Percentiles rank a stretch among this genome's conserved stretches.
phyloP scores from a whole-genome alignment of 78 protist species.

The Dictyostelium purpureum region DNA sequence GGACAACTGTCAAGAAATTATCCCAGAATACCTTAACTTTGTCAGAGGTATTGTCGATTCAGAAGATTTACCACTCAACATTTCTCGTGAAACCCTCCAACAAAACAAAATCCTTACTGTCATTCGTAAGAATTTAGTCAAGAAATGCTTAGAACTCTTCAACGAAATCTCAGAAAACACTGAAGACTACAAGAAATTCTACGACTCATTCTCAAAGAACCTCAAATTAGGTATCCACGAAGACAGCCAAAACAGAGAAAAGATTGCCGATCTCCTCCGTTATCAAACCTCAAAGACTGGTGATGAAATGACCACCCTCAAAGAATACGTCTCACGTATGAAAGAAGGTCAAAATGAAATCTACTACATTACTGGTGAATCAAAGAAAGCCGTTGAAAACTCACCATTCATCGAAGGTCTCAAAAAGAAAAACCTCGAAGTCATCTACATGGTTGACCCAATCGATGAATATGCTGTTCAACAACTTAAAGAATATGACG shows the following conservation, averaged over 20 bases:
- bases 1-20: slow-evolving; percentile 99
- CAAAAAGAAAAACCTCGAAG: slow-evolving; percentile 92
- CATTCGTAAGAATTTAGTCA: slow-evolving; percentile 98
- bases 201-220: slow-evolving; percentile 98
- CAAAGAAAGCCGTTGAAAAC: slow-evolving; percentile 82
- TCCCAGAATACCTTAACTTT: slow-evolving; percentile 99
- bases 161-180: slow-evolving; percentile 97
- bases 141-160: slow-evolving; percentile 99
- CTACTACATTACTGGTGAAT: slow-evolving; percentile 99
- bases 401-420: slow-evolving; percentile 98
- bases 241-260: slow-evolving; percentile 97
- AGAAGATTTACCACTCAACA: slow-evolving; percentile 99
- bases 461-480: slow-evolving; percentile 99
- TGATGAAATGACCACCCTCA: slow-evolving; percentile 96
- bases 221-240: slow-evolving; percentile 99
- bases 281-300: slow-evolving; percentile 96
- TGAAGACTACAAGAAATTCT: slow-evolving; percentile 99
- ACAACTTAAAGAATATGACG: slow-evolving; percentile 99
- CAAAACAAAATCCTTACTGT: slow-evolving; percentile 98
- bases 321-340: slow-evolving; percentile 99
- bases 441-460: slow-evolving; percentile 99
- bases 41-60: slow-evolving; percentile 99
- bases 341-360: slow-evolving; percentile 98
- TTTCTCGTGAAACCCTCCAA: slow-evolving; percentile 99
- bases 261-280: slow-evolving; percentile 98